These are phyloP conservation scores for Paraphoma chrysanthemicola DNA, from an alignment of 2,329 filamentous ascomycete genomes.

Conservation along the genomic window DNA sequence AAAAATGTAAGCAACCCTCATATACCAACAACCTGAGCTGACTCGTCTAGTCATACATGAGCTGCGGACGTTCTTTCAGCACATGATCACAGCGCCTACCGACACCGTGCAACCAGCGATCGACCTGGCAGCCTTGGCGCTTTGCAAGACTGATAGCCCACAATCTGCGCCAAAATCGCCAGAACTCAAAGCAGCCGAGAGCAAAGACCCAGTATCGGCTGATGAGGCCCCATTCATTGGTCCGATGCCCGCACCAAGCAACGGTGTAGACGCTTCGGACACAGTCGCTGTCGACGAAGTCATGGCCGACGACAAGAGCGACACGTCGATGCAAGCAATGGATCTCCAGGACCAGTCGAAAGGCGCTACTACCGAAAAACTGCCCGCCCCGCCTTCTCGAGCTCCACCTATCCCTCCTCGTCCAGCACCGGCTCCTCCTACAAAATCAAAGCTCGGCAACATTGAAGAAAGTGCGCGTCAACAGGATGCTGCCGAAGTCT, in stretches of 20 bases:
- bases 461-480: constrained; percentile 70
- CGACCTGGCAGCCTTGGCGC: constrained; percentile 79
- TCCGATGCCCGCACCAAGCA: constrained; percentile 50
- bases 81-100: constrained; percentile 69
- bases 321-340: constrained; percentile 30
- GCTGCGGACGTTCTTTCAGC: constrained; percentile 72
- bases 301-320: constrained; percentile 32
- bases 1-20: constrained; percentile 70
- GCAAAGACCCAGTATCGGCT: constrained; percentile 50
- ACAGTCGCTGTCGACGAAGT: constrained; percentile 25
- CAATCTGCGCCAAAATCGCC: constrained; percentile 46
- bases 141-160: constrained; percentile 65
- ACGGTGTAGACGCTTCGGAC: constrained; percentile 4
- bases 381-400: constrained; percentile 50
- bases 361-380: constrained; percentile 8
- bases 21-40: constrained; percentile 10
- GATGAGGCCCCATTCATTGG: constrained; percentile 55
- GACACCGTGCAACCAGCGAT: constrained; percentile 74
- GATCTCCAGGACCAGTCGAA: constrained; percentile 12
- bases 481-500: constrained; percentile 95
- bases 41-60: constrained; percentile 72
- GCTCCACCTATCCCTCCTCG: constrained; percentile 68
- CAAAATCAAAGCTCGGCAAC: constrained; percentile 50
- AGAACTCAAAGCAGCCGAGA: constrained; percentile 53
- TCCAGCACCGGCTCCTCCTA: constrained; percentile 35